Evolutionary conservation across 2,329 filamentous ascomycete genomes (phyloP).

Genomic region (Biscogniauxia marginata): DNA sequence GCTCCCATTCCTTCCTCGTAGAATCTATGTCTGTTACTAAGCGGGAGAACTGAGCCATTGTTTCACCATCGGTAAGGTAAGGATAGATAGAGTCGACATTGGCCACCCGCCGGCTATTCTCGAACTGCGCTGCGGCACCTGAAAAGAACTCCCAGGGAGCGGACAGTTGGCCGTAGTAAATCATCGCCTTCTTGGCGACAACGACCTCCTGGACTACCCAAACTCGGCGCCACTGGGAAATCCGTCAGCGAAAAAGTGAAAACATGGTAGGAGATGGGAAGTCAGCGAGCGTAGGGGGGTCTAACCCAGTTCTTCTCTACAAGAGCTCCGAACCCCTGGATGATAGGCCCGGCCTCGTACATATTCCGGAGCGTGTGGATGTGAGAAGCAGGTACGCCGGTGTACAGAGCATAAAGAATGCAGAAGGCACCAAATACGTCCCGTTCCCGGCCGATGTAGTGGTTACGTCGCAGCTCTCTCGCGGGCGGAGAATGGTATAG

Average conservation of each 20-base stretch:
- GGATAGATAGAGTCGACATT: constrained; percentile 9
- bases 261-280: no score
- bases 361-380: constrained; percentile 18
- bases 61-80: constrained; percentile 13
- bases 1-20: constrained; percentile 12
- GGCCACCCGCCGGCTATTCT: constrained; percentile 8
- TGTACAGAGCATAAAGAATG: constrained; percentile 12
- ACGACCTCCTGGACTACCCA: constrained; percentile 23
- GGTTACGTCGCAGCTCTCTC: background rate
- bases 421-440: constrained; percentile 20
- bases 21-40: constrained; percentile 18
- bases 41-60: constrained; percentile 11
- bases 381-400: constrained; percentile 14
- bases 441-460: background rate
- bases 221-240: constrained; percentile 16
- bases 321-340: constrained; percentile 13
- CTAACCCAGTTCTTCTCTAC: constrained; percentile 16
- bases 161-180: constrained; percentile 16
- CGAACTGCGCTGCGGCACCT: constrained; percentile 16
- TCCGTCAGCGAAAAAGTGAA: background rate
- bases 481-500: constrained; percentile 9
- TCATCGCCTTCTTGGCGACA: constrained; percentile 9
- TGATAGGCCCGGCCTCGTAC: constrained; percentile 8
- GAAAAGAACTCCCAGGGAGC: constrained; percentile 18
- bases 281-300: background rate